Conservation (phyloP, 352 stramenopile species). For the Blastocystis sp. region DNA sequence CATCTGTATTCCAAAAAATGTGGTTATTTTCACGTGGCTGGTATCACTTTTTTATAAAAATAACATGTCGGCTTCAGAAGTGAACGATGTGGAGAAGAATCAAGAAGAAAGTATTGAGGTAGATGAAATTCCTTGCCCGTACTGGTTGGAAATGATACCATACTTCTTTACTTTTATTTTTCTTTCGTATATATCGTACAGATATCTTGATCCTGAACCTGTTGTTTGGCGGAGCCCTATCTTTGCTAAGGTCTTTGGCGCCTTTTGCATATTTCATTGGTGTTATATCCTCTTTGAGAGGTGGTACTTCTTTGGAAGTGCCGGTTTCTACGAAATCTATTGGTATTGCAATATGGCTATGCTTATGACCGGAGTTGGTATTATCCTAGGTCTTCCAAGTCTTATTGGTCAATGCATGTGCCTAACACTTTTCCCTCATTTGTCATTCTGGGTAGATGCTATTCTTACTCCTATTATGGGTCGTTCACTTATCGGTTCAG, state of each 20-base stretch:
- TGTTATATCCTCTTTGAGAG: neutral
- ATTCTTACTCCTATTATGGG: neutral
- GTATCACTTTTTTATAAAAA: neutral
- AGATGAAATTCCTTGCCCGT: neutral
- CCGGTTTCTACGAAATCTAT: conserved; percentile 47
- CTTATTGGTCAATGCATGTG: conserved; percentile 32
- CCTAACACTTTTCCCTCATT: conserved; percentile 25
- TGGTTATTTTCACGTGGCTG: neutral
- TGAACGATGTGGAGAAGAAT: neutral
- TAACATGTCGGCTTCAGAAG: neutral
- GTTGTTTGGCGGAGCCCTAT: neutral
- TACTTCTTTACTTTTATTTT: neutral
- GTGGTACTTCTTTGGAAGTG: neutral
- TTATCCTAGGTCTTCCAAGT: conserved; percentile 24
- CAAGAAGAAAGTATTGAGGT: neutral
- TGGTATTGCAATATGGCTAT: conserved; percentile 53
- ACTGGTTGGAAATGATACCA: conserved; percentile 22
- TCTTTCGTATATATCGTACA: neutral
- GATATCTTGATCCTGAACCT: neutral
- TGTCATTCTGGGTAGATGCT: conserved; percentile 40
- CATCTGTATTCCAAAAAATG: neutral
- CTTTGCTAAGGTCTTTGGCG: neutral
- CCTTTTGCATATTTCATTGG: neutral
- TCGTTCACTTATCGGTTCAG: neutral
- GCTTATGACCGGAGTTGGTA: neutral